Conservation (phyloP, 1,139 yeast genomes). For the Zygoascus sp. region DNA sequence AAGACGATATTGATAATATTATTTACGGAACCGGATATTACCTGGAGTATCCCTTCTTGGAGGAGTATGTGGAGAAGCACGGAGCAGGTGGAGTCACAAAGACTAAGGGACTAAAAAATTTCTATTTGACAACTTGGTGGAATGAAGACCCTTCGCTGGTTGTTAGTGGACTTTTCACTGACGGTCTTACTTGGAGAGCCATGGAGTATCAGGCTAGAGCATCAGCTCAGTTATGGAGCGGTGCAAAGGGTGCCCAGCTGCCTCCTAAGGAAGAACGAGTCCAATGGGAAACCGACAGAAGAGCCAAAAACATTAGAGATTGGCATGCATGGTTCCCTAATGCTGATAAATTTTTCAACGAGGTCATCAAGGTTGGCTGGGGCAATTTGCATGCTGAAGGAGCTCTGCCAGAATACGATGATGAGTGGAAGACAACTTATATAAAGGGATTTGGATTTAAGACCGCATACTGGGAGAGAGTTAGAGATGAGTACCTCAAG, state of each 20-base stretch:
- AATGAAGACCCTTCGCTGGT: constrained; percentile 25
- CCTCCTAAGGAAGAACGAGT: constrained; percentile 19
- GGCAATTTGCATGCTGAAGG: not conserved
- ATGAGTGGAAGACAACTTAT: constrained; percentile 8
- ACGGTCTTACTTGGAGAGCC: constrained; percentile 23
- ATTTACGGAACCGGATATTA: constrained; percentile 26
- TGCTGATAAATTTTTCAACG: constrained; percentile 19
- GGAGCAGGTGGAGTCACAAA: constrained; percentile 18
- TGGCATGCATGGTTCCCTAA: constrained; percentile 27
- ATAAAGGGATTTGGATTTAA: constrained; percentile 13
- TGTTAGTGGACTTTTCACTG: constrained; percentile 21
- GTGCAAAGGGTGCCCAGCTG: constrained; percentile 13
- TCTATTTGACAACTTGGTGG: constrained; percentile 28
- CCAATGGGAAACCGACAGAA: constrained; percentile 22
- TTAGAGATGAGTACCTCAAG: constrained; percentile 11
- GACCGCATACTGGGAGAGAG: constrained; percentile 12
- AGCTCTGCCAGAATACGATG: constrained; percentile 4
- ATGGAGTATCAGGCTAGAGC: constrained; percentile 26
- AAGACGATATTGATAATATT: constrained; percentile 19
- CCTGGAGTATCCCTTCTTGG: constrained; percentile 22
- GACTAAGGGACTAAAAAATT: constrained; percentile 18
- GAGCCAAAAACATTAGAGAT: constrained; percentile 15
- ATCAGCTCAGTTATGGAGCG: constrained; percentile 23
- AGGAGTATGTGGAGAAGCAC: constrained; percentile 18
- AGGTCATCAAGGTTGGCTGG: constrained; percentile 20